phyloP scores from a whole-genome alignment of 2,329 filamentous ascomycete species.

The Chaetomium globosum region DNA sequence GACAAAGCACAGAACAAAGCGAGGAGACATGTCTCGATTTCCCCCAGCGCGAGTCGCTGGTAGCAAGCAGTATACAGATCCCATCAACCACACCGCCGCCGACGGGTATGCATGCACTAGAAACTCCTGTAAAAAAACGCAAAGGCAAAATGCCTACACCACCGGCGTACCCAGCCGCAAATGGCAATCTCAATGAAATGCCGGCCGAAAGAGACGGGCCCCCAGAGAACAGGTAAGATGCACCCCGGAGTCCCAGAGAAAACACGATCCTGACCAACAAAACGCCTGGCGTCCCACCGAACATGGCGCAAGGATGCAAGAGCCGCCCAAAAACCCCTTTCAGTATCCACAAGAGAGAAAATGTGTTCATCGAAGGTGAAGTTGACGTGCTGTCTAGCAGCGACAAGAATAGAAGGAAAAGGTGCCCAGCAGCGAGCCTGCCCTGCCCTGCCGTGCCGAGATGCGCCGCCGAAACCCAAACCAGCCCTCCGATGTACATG shows the following conservation, averaged over 20 bases:
- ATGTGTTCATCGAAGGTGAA: neutral
- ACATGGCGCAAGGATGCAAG: neutral
- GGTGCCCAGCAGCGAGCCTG: conserved; percentile 4
- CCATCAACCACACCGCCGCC: neutral
- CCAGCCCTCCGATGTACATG: neutral
- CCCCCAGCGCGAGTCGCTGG: conserved; percentile 12
- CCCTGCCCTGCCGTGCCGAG: neutral
- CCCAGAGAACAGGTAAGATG: neutral
- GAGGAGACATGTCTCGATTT: neutral
- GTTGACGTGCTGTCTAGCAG: conserved; percentile 14
- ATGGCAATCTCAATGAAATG: conserved; percentile 13
- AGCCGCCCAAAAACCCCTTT: neutral
- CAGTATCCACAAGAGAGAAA: neutral
- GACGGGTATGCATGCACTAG: neutral
- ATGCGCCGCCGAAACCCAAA: conserved; percentile 8
- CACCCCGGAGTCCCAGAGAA: neutral
- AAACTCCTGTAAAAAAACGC: neutral
- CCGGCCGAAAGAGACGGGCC: neutral
- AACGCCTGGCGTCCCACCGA: neutral
- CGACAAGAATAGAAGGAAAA: conserved; percentile 1
- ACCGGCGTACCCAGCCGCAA: neutral
- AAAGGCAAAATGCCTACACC: neutral
- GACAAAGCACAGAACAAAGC: neutral
- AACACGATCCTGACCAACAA: neutral
- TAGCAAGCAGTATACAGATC: neutral